These are phyloP conservation scores for Synchytrium microbalum DNA, from an alignment of 371 early-diverging fungal species.

Conservation along the genomic window DNA sequence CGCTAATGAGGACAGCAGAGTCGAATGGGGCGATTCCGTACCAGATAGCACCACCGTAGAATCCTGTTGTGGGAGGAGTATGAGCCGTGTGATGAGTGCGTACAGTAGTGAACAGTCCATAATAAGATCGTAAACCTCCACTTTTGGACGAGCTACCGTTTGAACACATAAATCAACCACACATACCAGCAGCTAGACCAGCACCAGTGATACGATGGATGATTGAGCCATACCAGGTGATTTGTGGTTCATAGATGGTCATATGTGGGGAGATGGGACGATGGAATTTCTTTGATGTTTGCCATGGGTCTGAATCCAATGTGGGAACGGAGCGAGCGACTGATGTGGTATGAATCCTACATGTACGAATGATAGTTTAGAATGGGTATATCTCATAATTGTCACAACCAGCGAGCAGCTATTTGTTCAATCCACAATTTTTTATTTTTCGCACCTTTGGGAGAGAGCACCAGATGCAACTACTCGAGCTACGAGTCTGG, in stretches of 20 bases:
- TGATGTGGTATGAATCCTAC: background rate
- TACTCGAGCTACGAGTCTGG: background rate
- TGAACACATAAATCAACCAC: background rate
- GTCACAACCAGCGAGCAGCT: too few relatives aligned
- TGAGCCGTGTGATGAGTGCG: background rate
- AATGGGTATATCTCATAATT: too few relatives aligned
- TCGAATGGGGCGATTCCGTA: slow-evolving; percentile 53
- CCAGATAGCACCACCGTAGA: slow-evolving; percentile 60
- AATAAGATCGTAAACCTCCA: background rate
- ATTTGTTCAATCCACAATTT: too few relatives aligned
- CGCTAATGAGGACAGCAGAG: slow-evolving; percentile 51
- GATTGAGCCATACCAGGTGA: slow-evolving; percentile 74
- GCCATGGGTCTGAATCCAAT: slow-evolving; percentile 36
- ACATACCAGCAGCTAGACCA: slow-evolving; percentile 64
- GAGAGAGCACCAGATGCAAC: background rate
- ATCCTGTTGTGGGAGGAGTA: slow-evolving; percentile 14
- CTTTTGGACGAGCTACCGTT: background rate
- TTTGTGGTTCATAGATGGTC: slow-evolving; percentile 80
- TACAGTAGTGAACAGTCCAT: background rate
- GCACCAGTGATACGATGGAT: slow-evolving; percentile 75
- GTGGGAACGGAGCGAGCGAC: slow-evolving; percentile 24
- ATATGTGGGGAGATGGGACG: slow-evolving; percentile 83
- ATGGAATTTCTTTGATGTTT: slow-evolving; percentile 21
- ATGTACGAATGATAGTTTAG: too few relatives aligned
- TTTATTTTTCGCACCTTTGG: background rate